Evolutionary conservation across 2,329 filamentous ascomycete species (phyloP), one percentile per base, ranked within the genome.

Genomic region (Colletotrichum karsti): DNA sequence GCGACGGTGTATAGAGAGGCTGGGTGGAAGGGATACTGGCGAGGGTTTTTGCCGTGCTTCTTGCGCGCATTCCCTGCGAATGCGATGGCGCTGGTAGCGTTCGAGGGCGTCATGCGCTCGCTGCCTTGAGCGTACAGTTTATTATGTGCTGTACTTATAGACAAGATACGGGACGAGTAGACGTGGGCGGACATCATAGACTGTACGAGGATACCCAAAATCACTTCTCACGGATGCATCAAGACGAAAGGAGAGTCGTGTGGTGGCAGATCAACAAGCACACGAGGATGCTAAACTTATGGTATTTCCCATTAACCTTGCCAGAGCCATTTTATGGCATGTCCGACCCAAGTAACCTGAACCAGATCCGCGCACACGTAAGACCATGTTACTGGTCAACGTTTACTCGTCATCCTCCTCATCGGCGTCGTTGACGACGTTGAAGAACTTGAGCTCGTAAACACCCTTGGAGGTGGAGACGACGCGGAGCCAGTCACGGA

Each of bases 401-500:
- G 54, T 68, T 90, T 98, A 99, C 85, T 99, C 96, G 81, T 99
- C 96, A 82, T 99, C 96, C 81, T 99, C 96, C 76, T 98, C 96
- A 77, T 90, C 95, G 83, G 95, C 95, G 83, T 99, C 96, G 85
- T 97, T 96, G 80, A 98, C 95, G 81, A 99, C 95, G 90, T 99
- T 99, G 94, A 97, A 99, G 95, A 99, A 99, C 89, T 97, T 95
- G 86, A 99, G 92, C 90, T 98, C 95, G 89, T 99, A 99, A 75
- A 98, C 95, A 82, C 96, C 95, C 88, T 95, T 95, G 84, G 93
- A 94, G 83, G 95, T 98, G 77, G 94, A 97, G 81, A 99, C 96
- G 78, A 99, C 95, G 80, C 96, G 95, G 81, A 99, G 93, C 96
- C 96, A 99, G 90, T 99, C 96, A 88, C 96, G 94, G 83, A 99